Evolutionary conservation across 2,329 filamentous ascomycete genomes (phyloP), one percentile per base, ranked within the genome.

Genomic region (Colletotrichum karsti): DNA sequence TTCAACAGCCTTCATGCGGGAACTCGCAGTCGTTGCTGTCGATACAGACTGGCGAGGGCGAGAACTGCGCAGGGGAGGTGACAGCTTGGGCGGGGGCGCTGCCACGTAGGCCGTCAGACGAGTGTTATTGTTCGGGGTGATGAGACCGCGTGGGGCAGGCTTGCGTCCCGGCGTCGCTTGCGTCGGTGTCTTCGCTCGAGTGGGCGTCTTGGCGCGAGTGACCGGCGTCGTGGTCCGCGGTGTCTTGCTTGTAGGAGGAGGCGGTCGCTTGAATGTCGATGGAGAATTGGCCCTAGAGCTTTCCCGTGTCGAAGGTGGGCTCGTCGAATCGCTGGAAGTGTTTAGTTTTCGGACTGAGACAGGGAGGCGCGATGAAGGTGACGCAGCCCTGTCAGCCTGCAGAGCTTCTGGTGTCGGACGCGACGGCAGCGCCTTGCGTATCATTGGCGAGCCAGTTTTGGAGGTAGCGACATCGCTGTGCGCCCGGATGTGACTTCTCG

Each of bases 41-140:
- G 93, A 93, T 22, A 97, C 90, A 8, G 92, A 91, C 74, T 93
- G 91, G 57, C 93, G 87, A n/a, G 93, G 93, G 44, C 93, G 87
- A 44, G 93, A 96, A 75, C 93, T 96, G 75, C 94, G 89, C 54
- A 97, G 82, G 9, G 91, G 89, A 4, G 94, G 93, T 1, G 94
- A 97, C 35, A 91, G 86, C 75, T 93, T 93, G 1, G 92, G 88
- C 18, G 86, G 84, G 46, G 92, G 89, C 35, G 88, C 84, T 64
- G 91, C 88, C 71, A 96, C 92, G 76, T 92, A 93, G 41, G 93
- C 92, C 72, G 92, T 90, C 12, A 96, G 84, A 56, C 88, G 86
- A 48, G 84, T 81, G 73, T 85, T 90, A 73, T 84, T 88, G 69
- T 83, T 86, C 26, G 84, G 77, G 24, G 82, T 83, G 9, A 79